Base-by-base conservation (phyloP, 2,329 filamentous ascomycete genomes). In the Botrytis hyacinthi region DNA sequence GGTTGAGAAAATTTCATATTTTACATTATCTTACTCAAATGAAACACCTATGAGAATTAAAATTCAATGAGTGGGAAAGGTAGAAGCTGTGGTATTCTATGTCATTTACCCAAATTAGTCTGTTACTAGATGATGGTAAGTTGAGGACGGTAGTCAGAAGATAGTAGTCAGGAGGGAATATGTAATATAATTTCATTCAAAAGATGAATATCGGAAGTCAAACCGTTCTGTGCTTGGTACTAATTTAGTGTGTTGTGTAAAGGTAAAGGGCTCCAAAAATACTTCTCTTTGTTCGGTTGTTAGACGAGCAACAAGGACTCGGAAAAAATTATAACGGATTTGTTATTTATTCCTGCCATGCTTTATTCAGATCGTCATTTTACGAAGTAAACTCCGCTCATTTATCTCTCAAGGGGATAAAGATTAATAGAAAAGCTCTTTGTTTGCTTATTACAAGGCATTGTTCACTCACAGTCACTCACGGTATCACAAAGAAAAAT, bases 41-140 rank as follows among this genome's bases (percentile, higher is more conserved):
- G 1, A 10, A 40, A 40, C 2, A 40, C 2, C 37, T 12, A 12
- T 40, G 10, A 40, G 2, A 2, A 40, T 40, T 40, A 2, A 40
- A 1, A 40, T 40, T 40, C 37, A 40, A 40, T 40, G 37, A 0
- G 37, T 40, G 10, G 37, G 37, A 40, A 12, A 40, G 9, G 37
- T 12, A 2, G 37, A 12, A 2, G 37, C 0, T 10, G 10, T 40
- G 10, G 3, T n/a, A 6, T 22, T n/a, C 4, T n/a, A 0, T n/a
- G 5, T 2, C 14, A 0, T 2, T n/a, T 6, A 18, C 8, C 7
- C 4, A 0, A 29, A 29, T 29, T 6, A 57, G 7, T 8, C 3
- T 18, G 14, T 18, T 57, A 2, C 6, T 29, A n/a, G 37, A 6
- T 29, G 14, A 32, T 57, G 12, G 7, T 32, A 2, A 29, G 51